Conservation (phyloP, 768 basidiomycete genomes). For the Boletus eberwhitei region DNA sequence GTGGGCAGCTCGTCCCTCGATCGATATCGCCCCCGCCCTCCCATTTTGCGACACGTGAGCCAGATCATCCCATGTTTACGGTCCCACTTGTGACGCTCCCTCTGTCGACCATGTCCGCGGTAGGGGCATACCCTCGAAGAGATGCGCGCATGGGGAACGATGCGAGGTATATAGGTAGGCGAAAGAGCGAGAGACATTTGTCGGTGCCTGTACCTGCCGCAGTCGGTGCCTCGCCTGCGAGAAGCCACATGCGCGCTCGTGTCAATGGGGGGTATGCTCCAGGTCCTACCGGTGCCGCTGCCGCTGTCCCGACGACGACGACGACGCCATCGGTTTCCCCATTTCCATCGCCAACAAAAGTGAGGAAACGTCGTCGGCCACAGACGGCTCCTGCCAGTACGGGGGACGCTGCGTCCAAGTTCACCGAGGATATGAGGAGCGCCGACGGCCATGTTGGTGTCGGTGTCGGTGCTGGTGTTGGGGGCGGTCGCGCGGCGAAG, state of each 20-base stretch:
- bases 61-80: conserved; percentile 27
- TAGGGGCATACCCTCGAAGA: neutral
- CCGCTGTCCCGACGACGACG: neutral
- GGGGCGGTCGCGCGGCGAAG: neutral
- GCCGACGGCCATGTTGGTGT: neutral
- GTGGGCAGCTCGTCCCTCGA: conserved; percentile 15
- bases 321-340: neutral
- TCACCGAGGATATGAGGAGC: conserved; percentile 9
- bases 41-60: neutral
- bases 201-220: neutral
- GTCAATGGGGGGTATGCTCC: too few species aligned
- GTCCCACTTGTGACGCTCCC: conserved; percentile 28
- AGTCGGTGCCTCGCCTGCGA: neutral
- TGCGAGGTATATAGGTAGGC: neutral
- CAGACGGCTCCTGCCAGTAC: conserved; percentile 23
- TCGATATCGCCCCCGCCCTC: neutral
- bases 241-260: too few species aligned
- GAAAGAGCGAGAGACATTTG: neutral
- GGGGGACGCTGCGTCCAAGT: conserved; percentile 13
- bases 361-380: conserved; percentile 16
- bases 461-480: neutral
- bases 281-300: too few species aligned
- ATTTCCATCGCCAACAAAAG: conserved; percentile 1
- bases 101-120: neutral
- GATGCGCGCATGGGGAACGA: neutral